Percentiles rank a stretch among this genome's conserved stretches.
These are phyloP conservation scores for Deinandra increscens DNA, from an alignment of 129 eudicot genomes.

Conservation along the genomic window DNA sequence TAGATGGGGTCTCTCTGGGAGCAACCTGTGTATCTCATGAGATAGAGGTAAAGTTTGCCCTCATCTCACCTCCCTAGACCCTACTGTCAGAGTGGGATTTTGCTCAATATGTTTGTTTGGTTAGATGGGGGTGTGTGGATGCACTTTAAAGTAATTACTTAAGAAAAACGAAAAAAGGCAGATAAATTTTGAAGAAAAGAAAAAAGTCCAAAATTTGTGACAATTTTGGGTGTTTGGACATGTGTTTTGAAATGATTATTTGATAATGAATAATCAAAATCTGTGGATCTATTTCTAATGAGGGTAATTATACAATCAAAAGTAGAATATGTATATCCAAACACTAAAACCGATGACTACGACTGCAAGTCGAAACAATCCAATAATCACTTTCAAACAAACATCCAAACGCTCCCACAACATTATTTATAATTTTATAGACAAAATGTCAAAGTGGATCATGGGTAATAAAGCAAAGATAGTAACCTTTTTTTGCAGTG, in stretches of 20 bases:
- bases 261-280: constrained; percentile 7
- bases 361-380: background rate
- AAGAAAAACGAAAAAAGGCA: no score
- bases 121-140: no score
- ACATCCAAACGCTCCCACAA: constrained; percentile 12
- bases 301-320: background rate
- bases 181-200: background rate
- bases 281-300: background rate
- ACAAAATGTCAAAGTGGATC: background rate
- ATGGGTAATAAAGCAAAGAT: constrained; percentile 2
- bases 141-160: no score
- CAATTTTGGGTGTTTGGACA: background rate
- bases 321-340: background rate
- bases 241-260: background rate
- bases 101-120: no score
- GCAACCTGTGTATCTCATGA: no score
- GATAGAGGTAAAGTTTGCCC: no score
- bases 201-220: background rate
- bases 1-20: background rate
- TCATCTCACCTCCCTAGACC: no score
- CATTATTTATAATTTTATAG: background rate
- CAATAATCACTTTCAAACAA: background rate
- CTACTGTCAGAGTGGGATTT: no score
- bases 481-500: constrained; percentile 93
- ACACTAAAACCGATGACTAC: background rate